Evolutionary conservation across 2,329 filamentous ascomycete species (phyloP).

Genomic region (Pseudopithomyces maydicus): DNA sequence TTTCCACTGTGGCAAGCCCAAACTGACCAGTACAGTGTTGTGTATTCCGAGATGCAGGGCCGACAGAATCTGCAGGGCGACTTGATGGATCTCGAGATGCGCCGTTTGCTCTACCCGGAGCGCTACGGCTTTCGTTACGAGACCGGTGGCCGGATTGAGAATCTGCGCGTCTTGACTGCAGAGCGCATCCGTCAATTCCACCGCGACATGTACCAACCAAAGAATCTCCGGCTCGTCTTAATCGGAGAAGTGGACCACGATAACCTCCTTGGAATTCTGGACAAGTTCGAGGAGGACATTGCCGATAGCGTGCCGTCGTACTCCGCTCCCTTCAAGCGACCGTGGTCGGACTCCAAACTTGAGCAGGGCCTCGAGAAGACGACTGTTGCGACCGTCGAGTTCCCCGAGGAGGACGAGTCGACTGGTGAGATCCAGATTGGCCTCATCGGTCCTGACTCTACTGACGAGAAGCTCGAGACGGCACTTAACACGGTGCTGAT

Average conservation of each 20-base stretch:
- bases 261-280: conserved; percentile 78
- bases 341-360: conserved; percentile 88
- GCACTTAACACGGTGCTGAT: conserved; percentile 81
- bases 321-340: conserved; percentile 77
- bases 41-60: conserved; percentile 99
- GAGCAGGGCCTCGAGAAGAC: conserved; percentile 75
- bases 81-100: conserved; percentile 84
- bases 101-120: conserved; percentile 82
- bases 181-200: conserved; percentile 95
- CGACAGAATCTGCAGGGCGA: conserved; percentile 84
- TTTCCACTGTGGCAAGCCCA: neutral
- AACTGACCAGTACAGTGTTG: conserved; percentile 62
- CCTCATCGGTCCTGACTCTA: conserved; percentile 85
- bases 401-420: conserved; percentile 95
- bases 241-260: conserved; percentile 89
- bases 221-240: conserved; percentile 88
- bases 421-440: conserved; percentile 84
- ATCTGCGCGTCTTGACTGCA: conserved; percentile 81
- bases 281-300: conserved; percentile 87
- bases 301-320: conserved; percentile 78
- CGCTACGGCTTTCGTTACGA: conserved; percentile 94
- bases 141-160: conserved; percentile 96
- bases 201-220: conserved; percentile 95
- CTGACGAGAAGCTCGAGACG: conserved; percentile 64
- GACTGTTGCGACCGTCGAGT: conserved; percentile 78